A percentile compares a stretch with the other conserved stretches of the same genome.
phyloP scores from a whole-genome alignment of 768 basidiomycete genomes.

The Leucocoprinus leucothites region DNA sequence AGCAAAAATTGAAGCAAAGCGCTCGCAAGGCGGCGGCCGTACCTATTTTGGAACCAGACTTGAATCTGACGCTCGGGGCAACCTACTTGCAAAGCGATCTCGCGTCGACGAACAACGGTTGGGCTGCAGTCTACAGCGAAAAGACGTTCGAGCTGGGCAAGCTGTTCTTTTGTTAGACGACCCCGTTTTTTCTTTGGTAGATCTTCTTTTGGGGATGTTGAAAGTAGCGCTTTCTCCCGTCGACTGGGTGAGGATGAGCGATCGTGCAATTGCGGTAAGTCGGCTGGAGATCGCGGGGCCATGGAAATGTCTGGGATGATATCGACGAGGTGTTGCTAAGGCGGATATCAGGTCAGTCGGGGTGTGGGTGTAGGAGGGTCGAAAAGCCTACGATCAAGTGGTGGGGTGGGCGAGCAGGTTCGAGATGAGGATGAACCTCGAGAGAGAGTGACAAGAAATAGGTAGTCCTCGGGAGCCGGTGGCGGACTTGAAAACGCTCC shows the following conservation, averaged over 20 bases:
- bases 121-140: slow-evolving; percentile 72
- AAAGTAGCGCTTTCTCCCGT: too few relatives aligned
- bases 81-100: slow-evolving; percentile 70
- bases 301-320: too few relatives aligned
- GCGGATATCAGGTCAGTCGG: too few relatives aligned
- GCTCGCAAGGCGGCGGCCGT: slow-evolving; percentile 13
- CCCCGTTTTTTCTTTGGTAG: slow-evolving; percentile 47
- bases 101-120: slow-evolving; percentile 64
- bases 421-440: not conserved
- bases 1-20: slow-evolving; percentile 2
- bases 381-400: not conserved
- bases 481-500: too few relatives aligned
- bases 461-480: too few relatives aligned
- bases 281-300: too few relatives aligned
- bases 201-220: too few relatives aligned
- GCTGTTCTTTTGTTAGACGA: slow-evolving; percentile 77
- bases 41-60: slow-evolving; percentile 91
- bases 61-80: slow-evolving; percentile 89
- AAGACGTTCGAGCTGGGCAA: slow-evolving; percentile 69
- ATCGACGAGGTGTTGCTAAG: too few relatives aligned
- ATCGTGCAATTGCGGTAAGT: too few relatives aligned
- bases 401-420: not conserved
- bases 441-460: too few relatives aligned
- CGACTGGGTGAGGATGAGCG: too few relatives aligned
- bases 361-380: not conserved